These are phyloP conservation scores for Coniochaeta sp. DNA, from an alignment of 2,329 filamentous ascomycete species.

Conservation along the genomic window DNA sequence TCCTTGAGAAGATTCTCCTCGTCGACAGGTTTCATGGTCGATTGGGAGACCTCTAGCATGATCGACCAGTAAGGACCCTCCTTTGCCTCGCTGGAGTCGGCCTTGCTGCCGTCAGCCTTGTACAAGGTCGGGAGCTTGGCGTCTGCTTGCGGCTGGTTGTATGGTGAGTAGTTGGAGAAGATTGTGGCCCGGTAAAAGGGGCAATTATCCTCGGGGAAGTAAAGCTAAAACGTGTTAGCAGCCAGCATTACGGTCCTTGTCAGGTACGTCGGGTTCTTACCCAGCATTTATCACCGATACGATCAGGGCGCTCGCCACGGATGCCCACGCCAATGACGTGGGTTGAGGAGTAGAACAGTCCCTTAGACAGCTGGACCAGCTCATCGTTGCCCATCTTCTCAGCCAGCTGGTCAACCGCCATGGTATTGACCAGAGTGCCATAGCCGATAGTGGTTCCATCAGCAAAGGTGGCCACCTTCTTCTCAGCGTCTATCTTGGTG, in stretches of 20 bases:
- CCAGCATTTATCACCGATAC: constrained; percentile 99
- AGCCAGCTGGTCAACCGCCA: constrained; percentile 85
- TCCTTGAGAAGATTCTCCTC: constrained; percentile 77
- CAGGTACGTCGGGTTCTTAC: constrained; percentile 31
- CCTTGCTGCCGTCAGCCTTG: constrained; percentile 78
- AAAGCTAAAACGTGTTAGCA: constrained; percentile 49
- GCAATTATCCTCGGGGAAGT: constrained; percentile 98
- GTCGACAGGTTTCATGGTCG: constrained; percentile 89
- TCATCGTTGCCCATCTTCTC: constrained; percentile 84
- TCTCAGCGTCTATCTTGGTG: constrained; percentile 76
- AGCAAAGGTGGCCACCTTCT: constrained; percentile 73
- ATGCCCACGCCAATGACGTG: constrained; percentile 96
- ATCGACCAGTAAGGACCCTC: constrained; percentile 98
- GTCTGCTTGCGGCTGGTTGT: constrained; percentile 85
- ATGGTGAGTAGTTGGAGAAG: constrained; percentile 99
- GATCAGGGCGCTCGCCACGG: constrained; percentile 82
- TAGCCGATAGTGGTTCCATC: constrained; percentile 88
- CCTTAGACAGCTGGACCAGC: constrained; percentile 76
- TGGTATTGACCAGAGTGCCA: constrained; percentile 88
- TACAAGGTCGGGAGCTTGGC: constrained; percentile 82
- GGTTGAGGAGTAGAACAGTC: constrained; percentile 92
- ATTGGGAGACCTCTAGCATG: constrained; percentile 98
- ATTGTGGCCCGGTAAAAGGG: constrained; percentile 99
- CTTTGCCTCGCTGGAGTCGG: constrained; percentile 63
- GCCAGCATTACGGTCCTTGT: background rate